Percentiles rank a stretch among this genome's conserved stretches.
These are phyloP conservation scores for Rhododendron vialii DNA, from an alignment of 148 eudicot species.

Conservation along the genomic window DNA sequence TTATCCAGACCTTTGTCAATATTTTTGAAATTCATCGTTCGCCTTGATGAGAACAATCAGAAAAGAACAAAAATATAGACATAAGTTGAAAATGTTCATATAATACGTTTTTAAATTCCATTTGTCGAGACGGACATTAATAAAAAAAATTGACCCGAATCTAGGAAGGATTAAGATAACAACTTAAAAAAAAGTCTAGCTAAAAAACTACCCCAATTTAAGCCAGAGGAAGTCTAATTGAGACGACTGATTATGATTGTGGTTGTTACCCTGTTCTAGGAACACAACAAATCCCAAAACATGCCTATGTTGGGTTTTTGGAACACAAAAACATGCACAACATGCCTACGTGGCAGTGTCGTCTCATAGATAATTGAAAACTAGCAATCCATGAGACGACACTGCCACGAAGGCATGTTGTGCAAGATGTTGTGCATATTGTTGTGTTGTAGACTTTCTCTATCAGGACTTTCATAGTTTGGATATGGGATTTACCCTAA, in stretches of 20 bases:
- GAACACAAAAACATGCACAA: no score
- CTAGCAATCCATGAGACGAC: not conserved
- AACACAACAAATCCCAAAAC: not conserved
- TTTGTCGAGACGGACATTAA: not conserved
- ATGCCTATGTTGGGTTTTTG: not conserved
- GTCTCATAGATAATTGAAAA: not conserved
- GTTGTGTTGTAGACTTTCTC: not conserved
- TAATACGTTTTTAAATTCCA: not conserved
- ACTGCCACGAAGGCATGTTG: not conserved
- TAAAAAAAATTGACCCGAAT: not conserved
- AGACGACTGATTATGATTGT: not conserved
- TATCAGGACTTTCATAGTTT: not conserved
- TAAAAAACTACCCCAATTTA: not conserved
- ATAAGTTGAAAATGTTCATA: not conserved
- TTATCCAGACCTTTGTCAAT: not conserved
- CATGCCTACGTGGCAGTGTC: not conserved
- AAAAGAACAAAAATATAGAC: not conserved
- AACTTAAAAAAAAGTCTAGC: not conserved
- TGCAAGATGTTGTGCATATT: not conserved
- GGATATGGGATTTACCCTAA: not conserved
- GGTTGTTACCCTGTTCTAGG: not conserved
- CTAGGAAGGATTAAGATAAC: not conserved
- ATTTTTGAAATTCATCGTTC: not conserved
- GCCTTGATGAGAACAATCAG: not conserved
- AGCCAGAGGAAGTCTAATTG: not conserved